A percentile compares a stretch with the other conserved stretches of the same genome.
These are phyloP conservation scores for Paramecium tetraurelia DNA, from an alignment of 73 alveolate genomes.

Conservation along the genomic window DNA sequence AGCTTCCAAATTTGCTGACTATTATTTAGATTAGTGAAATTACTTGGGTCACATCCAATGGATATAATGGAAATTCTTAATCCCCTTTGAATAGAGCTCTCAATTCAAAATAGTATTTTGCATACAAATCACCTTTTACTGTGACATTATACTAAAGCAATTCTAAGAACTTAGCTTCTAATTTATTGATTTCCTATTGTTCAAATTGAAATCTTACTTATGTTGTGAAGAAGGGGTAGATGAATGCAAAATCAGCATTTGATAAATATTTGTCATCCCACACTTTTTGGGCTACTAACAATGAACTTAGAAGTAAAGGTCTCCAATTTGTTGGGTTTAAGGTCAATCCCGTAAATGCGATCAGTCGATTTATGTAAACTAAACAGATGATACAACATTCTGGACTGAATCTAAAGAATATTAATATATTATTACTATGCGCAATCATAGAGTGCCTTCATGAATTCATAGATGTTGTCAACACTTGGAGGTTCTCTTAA, in stretches of 20 bases:
- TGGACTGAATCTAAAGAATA: constrained; percentile 69
- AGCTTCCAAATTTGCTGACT: constrained; percentile 52
- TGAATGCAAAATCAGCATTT: constrained; percentile 96
- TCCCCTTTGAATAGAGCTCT: constrained; percentile 87
- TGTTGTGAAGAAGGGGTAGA: constrained; percentile 97
- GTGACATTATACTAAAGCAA: constrained; percentile 89
- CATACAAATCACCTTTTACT: constrained; percentile 91
- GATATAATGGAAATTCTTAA: constrained; percentile 56
- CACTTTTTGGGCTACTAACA: constrained; percentile 94
- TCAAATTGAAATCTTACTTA: background rate
- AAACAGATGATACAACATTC: constrained; percentile 97
- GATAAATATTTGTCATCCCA: constrained; percentile 98
- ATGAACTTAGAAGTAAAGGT: constrained; percentile 93
- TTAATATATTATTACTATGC: constrained; percentile 73
- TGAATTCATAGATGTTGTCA: constrained; percentile 94
- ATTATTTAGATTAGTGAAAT: background rate
- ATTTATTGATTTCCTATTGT: constrained; percentile 83
- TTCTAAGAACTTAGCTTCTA: constrained; percentile 96
- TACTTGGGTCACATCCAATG: constrained; percentile 54
- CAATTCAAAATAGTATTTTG: constrained; percentile 97
- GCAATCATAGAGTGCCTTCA: constrained; percentile 96
- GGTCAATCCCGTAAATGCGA: constrained; percentile 96
- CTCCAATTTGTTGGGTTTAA: constrained; percentile 97
- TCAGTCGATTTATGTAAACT: constrained; percentile 93
- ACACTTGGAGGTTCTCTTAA: constrained; percentile 89